Conservation (phyloP, 2,329 filamentous ascomycete species). For the Diaporthe ampelina region DNA sequence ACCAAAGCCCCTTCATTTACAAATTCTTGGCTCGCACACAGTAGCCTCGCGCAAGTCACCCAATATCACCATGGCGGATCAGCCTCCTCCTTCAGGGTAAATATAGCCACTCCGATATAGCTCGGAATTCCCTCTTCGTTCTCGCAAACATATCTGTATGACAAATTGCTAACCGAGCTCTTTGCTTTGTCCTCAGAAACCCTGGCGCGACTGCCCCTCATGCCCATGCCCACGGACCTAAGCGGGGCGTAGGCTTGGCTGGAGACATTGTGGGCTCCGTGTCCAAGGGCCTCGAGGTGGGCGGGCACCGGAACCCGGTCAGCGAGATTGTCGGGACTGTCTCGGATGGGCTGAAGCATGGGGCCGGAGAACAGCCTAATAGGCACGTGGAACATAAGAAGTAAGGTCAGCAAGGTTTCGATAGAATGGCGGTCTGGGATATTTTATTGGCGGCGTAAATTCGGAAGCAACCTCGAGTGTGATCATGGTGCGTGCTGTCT, state of each 20-base stretch:
- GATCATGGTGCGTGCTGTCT: not conserved
- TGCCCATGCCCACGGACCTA: not conserved
- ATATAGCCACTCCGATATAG: too few species aligned
- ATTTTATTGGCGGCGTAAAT: not conserved
- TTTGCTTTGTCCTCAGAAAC: not conserved
- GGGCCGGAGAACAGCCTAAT: constrained; percentile 14
- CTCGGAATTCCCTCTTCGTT: not conserved
- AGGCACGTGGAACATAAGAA: not conserved
- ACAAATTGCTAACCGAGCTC: not conserved
- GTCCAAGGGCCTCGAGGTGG: constrained; percentile 23
- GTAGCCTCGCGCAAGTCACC: not conserved
- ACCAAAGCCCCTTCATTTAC: not conserved
- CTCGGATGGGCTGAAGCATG: constrained; percentile 27
- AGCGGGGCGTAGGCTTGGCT: constrained; percentile 18
- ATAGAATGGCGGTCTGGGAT: not conserved
- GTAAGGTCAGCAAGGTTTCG: not conserved
- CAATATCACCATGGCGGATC: constrained; percentile 12
- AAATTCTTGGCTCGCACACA: not conserved
- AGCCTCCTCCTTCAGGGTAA: not conserved
- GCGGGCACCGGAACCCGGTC: constrained; percentile 21
- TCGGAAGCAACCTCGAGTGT: too few species aligned
- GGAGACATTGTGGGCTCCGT: constrained; percentile 27
- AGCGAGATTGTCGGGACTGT: constrained; percentile 31
- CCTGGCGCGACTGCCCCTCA: not conserved
- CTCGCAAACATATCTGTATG: not conserved